Evolutionary conservation across 352 stramenopile species (phyloP).

Genomic region (Aphanomyces euteiches): DNA sequence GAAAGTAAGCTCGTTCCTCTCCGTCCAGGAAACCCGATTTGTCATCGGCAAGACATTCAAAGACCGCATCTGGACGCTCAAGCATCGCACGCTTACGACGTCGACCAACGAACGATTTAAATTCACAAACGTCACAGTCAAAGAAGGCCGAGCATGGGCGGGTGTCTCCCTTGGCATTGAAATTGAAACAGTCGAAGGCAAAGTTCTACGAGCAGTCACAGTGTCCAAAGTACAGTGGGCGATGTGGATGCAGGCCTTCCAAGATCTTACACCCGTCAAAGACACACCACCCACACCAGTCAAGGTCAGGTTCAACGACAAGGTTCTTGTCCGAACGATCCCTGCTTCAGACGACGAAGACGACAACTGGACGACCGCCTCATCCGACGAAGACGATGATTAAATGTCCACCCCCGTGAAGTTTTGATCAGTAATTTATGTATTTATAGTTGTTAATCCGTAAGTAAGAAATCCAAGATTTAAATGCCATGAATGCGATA

Average conservation of each 20-base stretch:
- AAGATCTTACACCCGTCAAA: background rate
- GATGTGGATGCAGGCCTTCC: constrained; percentile 16
- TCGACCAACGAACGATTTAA: background rate
- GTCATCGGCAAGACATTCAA: background rate
- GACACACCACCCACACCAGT: background rate
- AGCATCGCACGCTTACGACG: background rate
- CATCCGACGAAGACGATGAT: background rate
- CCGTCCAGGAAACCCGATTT: constrained; percentile 2
- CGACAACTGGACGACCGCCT: background rate
- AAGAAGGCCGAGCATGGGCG: background rate
- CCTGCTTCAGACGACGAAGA: background rate
- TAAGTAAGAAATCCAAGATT: too few relatives aligned
- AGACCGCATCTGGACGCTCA: constrained; percentile 9
- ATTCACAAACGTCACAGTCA: background rate
- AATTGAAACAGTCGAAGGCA: constrained; percentile 13
- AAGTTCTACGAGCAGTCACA: background rate
- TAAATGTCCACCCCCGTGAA: background rate
- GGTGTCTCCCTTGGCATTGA: constrained; percentile 1
- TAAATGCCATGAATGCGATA: too few relatives aligned
- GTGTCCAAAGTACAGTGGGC: constrained; percentile 6
- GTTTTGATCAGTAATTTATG: background rate
- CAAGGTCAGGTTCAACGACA: background rate
- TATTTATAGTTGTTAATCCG: too few relatives aligned
- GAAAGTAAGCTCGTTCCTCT: background rate
- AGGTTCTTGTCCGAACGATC: constrained; percentile 5